Evolutionary conservation across 768 basidiomycete genomes (phyloP).

Genomic region (Rhodosporidiobolus sp.): DNA sequence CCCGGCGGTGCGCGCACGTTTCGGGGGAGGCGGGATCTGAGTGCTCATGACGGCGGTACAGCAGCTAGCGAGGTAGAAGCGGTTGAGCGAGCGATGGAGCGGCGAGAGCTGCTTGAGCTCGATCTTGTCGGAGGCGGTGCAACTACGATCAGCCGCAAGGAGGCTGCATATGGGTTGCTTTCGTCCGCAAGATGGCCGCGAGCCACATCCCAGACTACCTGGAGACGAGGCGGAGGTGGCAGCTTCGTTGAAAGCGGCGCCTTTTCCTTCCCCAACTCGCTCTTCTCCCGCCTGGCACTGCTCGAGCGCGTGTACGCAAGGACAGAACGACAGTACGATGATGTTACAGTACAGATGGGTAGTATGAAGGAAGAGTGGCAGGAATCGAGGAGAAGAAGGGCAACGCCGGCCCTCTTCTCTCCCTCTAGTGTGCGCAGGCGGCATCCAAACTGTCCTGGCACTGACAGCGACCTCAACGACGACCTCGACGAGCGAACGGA

Average conservation of each 20-base stretch:
- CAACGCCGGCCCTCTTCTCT: not conserved
- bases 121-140: not conserved
- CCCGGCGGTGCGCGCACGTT: slow-evolving; percentile 27
- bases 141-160: no score
- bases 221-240: no score
- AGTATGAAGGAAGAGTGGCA: not conserved
- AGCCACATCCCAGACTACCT: no score
- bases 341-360: no score
- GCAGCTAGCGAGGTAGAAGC: not conserved
- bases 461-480: not conserved
- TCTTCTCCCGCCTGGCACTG: no score
- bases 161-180: no score
- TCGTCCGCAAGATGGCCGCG: no score
- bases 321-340: no score
- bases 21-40: slow-evolving; percentile 41
- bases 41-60: slow-evolving; percentile 33
- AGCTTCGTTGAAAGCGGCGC: no score
- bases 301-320: no score
- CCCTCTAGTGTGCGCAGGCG: no score
- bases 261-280: no score
- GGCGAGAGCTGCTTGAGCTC: not conserved
- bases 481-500: not conserved
- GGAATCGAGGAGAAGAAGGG: not conserved
- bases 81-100: not conserved
- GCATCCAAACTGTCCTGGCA: not conserved